These are phyloP conservation scores for Aspergillus melleus DNA, from an alignment of 2,329 filamentous ascomycete genomes.

Conservation along the genomic window DNA sequence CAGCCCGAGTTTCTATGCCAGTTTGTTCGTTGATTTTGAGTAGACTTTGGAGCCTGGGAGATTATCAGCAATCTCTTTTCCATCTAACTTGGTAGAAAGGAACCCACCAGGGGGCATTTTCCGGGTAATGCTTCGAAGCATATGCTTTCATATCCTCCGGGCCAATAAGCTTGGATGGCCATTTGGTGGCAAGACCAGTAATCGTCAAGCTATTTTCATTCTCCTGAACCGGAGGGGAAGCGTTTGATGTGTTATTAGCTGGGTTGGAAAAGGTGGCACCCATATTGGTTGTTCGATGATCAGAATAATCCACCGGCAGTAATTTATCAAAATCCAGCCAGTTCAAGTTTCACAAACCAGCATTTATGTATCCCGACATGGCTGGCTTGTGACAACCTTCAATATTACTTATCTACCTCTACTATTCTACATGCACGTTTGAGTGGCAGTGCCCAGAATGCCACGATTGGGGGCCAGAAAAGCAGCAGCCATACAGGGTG, in stretches of 20 bases:
- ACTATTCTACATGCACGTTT: neutral
- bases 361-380: neutral
- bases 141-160: neutral
- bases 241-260: neutral
- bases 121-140: neutral
- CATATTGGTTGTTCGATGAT: neutral
- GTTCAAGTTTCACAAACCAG: neutral
- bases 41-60: too few species aligned
- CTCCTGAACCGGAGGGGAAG: neutral
- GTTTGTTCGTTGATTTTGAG: too few species aligned
- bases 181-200: constrained; percentile 3
- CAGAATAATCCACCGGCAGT: neutral
- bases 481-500: neutral
- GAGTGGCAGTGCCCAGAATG: neutral
- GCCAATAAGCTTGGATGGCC: neutral
- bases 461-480: neutral
- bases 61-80: too few species aligned
- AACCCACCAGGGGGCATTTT: neutral
- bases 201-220: neutral
- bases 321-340: neutral
- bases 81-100: too few species aligned
- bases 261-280: neutral
- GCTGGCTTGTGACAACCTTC: neutral
- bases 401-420: neutral
- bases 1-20: too few species aligned